Evolutionary conservation across 495 filamentous ascomycete species (phyloP).

Genomic region (Geoglossum glabrum): DNA sequence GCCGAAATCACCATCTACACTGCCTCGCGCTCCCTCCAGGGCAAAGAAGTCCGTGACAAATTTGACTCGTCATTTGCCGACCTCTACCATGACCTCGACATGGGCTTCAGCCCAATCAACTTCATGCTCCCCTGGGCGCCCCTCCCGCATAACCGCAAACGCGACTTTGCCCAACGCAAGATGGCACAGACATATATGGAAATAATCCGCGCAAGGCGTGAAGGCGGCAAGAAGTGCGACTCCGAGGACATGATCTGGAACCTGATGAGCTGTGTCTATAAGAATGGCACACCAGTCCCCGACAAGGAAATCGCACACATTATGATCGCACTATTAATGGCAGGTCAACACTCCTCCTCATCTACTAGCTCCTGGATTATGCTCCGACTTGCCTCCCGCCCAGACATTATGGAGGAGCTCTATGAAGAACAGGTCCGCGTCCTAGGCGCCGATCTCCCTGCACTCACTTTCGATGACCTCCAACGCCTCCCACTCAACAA

Average conservation of each 20-base stretch:
- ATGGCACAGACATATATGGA: conserved; percentile 38
- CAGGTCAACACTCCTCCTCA: conserved; percentile 42
- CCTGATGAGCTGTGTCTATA: conserved; percentile 42
- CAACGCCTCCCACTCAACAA: conserved; percentile 32
- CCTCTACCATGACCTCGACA: conserved; percentile 44
- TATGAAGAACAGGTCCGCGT: conserved; percentile 32
- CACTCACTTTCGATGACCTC: conserved; percentile 33
- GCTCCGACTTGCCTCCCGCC: conserved; percentile 32
- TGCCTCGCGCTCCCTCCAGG: conserved; percentile 43
- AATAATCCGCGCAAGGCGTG: conserved; percentile 34
- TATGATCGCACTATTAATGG: conserved; percentile 50
- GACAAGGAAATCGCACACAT: conserved; percentile 44
- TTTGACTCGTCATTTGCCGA: conserved; percentile 43
- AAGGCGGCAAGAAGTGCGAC: conserved; percentile 27
- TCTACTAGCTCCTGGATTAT: conserved; percentile 41
- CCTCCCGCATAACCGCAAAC: conserved; percentile 38
- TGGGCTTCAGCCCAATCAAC: conserved; percentile 44
- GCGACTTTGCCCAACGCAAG: conserved; percentile 35
- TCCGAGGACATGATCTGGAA: conserved; percentile 51
- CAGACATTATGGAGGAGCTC: conserved; percentile 36
- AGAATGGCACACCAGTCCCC: conserved; percentile 37
- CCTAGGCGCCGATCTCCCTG: conserved; percentile 29
- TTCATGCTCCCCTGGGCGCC: conserved; percentile 44
- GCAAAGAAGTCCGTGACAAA: conserved; percentile 39
- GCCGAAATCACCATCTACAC: conserved; percentile 45